Conservation (phyloP, 331 rosid species). For the Erythrophleum ivorense region DNA sequence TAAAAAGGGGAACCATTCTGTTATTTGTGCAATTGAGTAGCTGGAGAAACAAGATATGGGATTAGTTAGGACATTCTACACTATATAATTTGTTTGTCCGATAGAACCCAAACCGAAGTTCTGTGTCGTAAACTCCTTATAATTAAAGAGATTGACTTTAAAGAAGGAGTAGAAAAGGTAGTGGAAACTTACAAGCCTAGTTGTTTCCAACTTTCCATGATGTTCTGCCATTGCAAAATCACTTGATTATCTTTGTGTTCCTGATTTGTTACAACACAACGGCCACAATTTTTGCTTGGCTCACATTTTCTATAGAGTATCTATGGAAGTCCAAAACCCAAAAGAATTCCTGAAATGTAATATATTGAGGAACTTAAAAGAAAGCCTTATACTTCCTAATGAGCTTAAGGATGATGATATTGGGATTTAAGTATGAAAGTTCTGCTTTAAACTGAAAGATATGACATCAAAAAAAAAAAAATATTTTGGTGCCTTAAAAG, state of each 20-base stretch:
- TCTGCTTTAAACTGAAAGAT: background rate
- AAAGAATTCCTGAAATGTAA: background rate
- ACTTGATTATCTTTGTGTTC: background rate
- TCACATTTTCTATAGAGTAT: background rate
- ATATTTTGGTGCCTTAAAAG: background rate
- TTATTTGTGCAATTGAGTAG: too few species aligned
- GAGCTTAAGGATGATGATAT: background rate
- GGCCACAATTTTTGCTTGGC: background rate
- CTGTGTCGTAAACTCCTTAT: background rate
- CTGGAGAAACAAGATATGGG: background rate
- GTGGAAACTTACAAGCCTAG: background rate
- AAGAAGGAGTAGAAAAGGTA: background rate
- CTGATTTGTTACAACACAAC: background rate
- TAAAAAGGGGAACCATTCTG: background rate
- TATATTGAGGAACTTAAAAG: background rate
- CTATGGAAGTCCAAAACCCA: background rate
- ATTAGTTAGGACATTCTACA: background rate
- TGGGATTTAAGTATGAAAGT: background rate
- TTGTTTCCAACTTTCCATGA: conserved; percentile 6
- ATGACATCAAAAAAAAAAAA: background rate
- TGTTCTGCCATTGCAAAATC: background rate
- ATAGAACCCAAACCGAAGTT: background rate
- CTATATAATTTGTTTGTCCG: background rate
- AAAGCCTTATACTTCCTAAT: background rate
- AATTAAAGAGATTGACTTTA: background rate